Base-by-base conservation (phyloP, 2,329 filamentous ascomycete species). In the Diaporthe citrichinensis region DNA sequence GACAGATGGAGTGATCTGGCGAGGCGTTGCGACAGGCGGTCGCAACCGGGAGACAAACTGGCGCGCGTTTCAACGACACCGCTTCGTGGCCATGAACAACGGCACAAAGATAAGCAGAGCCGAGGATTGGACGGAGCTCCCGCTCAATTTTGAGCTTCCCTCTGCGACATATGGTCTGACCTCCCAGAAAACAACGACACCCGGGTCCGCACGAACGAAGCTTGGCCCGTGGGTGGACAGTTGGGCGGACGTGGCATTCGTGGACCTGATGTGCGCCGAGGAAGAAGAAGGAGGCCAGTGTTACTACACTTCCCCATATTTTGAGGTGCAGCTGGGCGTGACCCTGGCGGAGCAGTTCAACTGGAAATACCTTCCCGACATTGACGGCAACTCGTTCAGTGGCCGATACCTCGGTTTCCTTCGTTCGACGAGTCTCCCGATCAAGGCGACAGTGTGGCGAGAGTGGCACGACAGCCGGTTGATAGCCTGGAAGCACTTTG, bases 381-480 rank as follows among this genome's bases (percentile, higher is more conserved):
- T 96, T 74, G 94, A 96, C 82, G 94, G 94, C 41, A 92, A 94
- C 84, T 91, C 89, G 2, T 94, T 93, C 80, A 93, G 90, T 36
- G 93, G 92, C 1, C 89, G 93, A 8, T 94, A 92, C 80, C 88
- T 92, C 6, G 91, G 90, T 0, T 95, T 96, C 81, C 85, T 96
- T 34, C 87, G 90, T 46, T 94, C 91, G 41, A 94, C 91, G 2
- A 92, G 90, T 23, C 83, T 96, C 12, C 93, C 93, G 0, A 90
- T 97, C 84, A 97, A 96, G 84, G 91, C 92, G 8, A 95, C 94
- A 0, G 86, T 96, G 31, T 97, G 92, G 84, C 88, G 90, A 28
- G 94, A 97, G 82, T 97, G 94, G 94, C 94, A 96, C 80, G 94
- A 96, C 81, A 90, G 89, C 59, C 88, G 94, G 3, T 86, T 96